Conservation (phyloP, 2,329 filamentous ascomycete species). For the Pezicula radicicola region DNA sequence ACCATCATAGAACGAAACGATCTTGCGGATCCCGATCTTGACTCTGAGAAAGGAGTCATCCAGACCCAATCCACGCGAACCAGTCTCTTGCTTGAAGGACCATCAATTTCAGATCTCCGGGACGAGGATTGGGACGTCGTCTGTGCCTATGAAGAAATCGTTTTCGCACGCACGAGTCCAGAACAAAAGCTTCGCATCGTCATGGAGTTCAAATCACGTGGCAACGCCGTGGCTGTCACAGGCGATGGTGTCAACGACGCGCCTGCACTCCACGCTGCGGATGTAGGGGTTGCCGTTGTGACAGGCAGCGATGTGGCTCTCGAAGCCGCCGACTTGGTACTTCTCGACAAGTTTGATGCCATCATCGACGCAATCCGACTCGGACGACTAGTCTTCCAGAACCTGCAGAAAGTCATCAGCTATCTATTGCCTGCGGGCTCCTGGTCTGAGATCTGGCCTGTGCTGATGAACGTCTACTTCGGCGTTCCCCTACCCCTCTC, state of each 20-base stretch:
- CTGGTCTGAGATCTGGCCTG: too few species aligned
- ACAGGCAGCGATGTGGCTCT: slow-evolving; percentile 59
- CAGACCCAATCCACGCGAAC: too few species aligned
- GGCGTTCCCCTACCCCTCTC: too few species aligned
- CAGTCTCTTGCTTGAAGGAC: slow-evolving; percentile 67
- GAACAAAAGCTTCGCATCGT: slow-evolving; percentile 64
- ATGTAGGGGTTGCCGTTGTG: slow-evolving; percentile 63
- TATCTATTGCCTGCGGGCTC: too few species aligned
- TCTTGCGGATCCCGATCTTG: too few species aligned
- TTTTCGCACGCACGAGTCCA: slow-evolving; percentile 62
- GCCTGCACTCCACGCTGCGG: slow-evolving; percentile 57
- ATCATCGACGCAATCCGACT: slow-evolving; percentile 56
- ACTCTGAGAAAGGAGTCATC: too few species aligned
- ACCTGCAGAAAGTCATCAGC: too few species aligned
- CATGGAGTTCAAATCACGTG: slow-evolving; percentile 55
- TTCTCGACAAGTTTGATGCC: slow-evolving; percentile 56
- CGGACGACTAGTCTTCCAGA: slow-evolving; percentile 52
- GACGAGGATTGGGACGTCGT: too few species aligned
- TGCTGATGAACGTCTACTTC: too few species aligned
- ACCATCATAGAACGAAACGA: too few species aligned
- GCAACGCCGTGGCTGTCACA: slow-evolving; percentile 60
- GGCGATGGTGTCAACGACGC: slow-evolving; percentile 63
- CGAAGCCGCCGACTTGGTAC: slow-evolving; percentile 53
- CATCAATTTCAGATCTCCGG: slow-evolving; percentile 56
- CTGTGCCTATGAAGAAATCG: too few species aligned